Base-by-base conservation (phyloP, 441 rosid species). In the Brassica balearica region DNA sequence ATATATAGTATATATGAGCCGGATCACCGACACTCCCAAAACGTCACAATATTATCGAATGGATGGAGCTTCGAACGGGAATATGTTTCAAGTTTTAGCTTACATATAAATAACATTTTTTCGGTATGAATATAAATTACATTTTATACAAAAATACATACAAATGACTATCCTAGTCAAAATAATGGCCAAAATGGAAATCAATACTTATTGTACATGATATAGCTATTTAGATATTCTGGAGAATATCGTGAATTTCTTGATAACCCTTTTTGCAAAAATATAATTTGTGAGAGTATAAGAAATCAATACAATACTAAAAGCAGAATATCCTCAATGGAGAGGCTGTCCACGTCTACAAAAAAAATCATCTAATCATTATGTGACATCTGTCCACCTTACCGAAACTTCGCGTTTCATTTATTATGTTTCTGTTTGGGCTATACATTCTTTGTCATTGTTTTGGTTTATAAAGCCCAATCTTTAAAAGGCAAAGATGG, bases 21-120 rank as follows among this genome's bases (percentile, higher is more conserved):
- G 19, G 6, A 46, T 56, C 82, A 79, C 82, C 82, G 78, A 79
- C 82, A 73, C 67, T 68, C 53, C 22, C n/a, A 9, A 68, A 73
- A 48, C 64, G 77, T 68, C 69, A 73, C 2, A 70, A 68, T 59
- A 68, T 23, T 73, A 73, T 61, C 65, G 66, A 32, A 67, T 73
- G 62, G 69, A 67, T 73, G 41, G 15, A 36, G 38, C 65, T 73
- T 12, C 27, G 60, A 56, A 56, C n/a, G n/a, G 12, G 14, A 22
- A 22, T 10, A 60, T 60, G 34, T 60, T 59, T 22, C 32, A 59
- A 59, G 64, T 59, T 59, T 9, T 59, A 22, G 14, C n/a, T 22
- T 46, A 46, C 15, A 46, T 4, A 46, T 46, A 12, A 46, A 12
- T 46, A 12, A 46, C 15, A 46, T 46, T 46, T 5, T 43, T n/a